Conservation (phyloP, 257 asterid genomes). For the Scutellaria galericulata region DNA sequence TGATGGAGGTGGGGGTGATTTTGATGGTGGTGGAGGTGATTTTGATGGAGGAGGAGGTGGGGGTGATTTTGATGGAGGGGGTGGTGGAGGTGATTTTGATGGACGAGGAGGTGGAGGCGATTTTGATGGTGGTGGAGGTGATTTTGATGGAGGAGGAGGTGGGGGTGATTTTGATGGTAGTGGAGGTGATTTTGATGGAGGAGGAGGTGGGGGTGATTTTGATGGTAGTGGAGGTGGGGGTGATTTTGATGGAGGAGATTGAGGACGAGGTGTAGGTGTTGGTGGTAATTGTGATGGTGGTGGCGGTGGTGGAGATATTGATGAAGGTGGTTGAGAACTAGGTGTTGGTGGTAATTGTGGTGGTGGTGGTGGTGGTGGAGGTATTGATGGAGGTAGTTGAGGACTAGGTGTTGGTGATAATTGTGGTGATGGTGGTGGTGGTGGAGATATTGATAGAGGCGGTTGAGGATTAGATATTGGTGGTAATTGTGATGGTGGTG, state of each 20-base stretch:
- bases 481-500: too few species aligned
- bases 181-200: too few species aligned
- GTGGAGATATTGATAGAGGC: too few species aligned
- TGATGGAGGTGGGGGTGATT: background rate
- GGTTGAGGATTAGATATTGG: too few species aligned
- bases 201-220: background rate
- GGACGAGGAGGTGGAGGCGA: background rate
- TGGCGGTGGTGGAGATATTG: too few species aligned
- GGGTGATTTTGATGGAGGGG: background rate
- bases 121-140: too few species aligned
- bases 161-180: background rate
- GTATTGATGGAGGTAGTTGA: too few species aligned
- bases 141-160: background rate
- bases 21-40: background rate
- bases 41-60: background rate
- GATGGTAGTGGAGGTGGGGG: background rate
- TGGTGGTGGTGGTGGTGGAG: too few species aligned
- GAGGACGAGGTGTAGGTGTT: background rate
- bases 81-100: background rate
- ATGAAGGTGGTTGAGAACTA: too few species aligned
- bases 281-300: background rate
- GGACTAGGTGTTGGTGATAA: too few species aligned
- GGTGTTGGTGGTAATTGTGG: too few species aligned
- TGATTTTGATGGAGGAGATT: background rate
- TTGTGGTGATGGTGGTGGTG: too few species aligned